Evolutionary conservation across 129 eudicot genomes (phyloP).

Genomic region (Ambrosia artemisiifolia): DNA sequence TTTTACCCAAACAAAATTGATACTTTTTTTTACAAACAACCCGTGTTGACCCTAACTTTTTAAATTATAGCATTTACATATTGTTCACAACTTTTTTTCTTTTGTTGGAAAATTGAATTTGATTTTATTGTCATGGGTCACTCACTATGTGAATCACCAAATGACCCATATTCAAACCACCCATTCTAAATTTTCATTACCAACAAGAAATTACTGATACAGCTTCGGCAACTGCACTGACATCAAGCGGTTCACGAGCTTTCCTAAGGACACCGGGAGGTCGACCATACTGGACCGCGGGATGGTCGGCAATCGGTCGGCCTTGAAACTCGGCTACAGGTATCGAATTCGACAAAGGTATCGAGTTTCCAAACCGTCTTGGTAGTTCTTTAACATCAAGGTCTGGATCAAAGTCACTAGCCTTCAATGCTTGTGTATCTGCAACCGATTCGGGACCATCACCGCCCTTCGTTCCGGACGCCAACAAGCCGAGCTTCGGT

Average conservation of each 20-base stretch:
- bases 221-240: constrained; percentile 79
- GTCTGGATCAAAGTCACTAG: constrained; percentile 72
- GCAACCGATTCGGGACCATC: background rate
- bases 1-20: too few relatives aligned
- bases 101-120: background rate
- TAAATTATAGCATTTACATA: too few relatives aligned
- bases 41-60: too few relatives aligned
- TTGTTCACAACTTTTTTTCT: too few relatives aligned
- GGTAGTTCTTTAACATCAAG: constrained; percentile 69
- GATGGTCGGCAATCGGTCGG: constrained; percentile 92
- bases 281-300: constrained; percentile 72
- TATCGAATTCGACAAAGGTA: constrained; percentile 61
- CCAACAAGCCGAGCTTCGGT: constrained; percentile 36
- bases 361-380: constrained; percentile 78
- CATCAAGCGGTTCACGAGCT: constrained; percentile 75
- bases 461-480: constrained; percentile 22
- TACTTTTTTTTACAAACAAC: too few relatives aligned
- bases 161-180: background rate
- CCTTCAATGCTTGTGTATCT: constrained; percentile 58
- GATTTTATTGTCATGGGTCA: background rate
- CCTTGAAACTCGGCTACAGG: constrained; percentile 80
- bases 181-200: constrained; percentile 26
- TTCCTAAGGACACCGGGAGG: constrained; percentile 68
- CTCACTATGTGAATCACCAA: background rate
- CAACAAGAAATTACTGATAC: constrained; percentile 92